Conservation (phyloP, 2,329 filamentous ascomycete genomes). For the Fusarium coicis region DNA sequence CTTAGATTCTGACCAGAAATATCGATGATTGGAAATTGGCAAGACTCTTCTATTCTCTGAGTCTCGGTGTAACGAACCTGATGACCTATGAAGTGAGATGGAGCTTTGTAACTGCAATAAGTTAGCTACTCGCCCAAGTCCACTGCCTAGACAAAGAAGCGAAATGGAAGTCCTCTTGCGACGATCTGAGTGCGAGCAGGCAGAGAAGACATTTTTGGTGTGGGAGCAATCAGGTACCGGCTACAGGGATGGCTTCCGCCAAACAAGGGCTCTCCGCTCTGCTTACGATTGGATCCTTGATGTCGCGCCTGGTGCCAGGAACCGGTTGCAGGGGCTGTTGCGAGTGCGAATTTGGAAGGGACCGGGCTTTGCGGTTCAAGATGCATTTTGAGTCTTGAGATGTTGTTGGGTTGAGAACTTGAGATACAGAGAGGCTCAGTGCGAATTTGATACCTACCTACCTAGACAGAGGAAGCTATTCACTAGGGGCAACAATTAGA, state of each 20-base stretch:
- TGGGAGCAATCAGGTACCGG: slow-evolving; percentile 44
- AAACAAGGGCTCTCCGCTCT: slow-evolving; percentile 38
- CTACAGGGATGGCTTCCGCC: slow-evolving; percentile 39
- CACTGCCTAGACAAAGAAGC: slow-evolving; percentile 32
- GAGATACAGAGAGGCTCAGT: neutral
- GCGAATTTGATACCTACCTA: neutral
- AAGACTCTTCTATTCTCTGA: neutral
- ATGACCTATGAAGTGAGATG: slow-evolving; percentile 2
- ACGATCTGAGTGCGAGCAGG: slow-evolving; percentile 19
- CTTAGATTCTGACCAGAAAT: slow-evolving; percentile 8
- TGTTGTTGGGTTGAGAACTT: neutral
- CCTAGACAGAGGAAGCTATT: neutral
- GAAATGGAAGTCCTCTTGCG: slow-evolving; percentile 29
- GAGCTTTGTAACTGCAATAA: slow-evolving; percentile 14
- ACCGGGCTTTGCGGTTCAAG: neutral
- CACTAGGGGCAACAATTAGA: neutral
- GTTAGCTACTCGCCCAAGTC: slow-evolving; percentile 17
- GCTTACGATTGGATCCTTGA: slow-evolving; percentile 24
- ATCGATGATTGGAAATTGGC: slow-evolving; percentile 18
- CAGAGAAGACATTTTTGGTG: slow-evolving; percentile 20
- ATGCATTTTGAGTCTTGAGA: neutral
- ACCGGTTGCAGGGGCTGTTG: slow-evolving; percentile 33
- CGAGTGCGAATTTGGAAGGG: slow-evolving; percentile 28
- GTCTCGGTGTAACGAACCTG: neutral
- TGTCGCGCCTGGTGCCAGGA: slow-evolving; percentile 37